Evolutionary conservation across 2,329 filamentous ascomycete genomes (phyloP).

Genomic region (Zymoseptoria pseudotritici): DNA sequence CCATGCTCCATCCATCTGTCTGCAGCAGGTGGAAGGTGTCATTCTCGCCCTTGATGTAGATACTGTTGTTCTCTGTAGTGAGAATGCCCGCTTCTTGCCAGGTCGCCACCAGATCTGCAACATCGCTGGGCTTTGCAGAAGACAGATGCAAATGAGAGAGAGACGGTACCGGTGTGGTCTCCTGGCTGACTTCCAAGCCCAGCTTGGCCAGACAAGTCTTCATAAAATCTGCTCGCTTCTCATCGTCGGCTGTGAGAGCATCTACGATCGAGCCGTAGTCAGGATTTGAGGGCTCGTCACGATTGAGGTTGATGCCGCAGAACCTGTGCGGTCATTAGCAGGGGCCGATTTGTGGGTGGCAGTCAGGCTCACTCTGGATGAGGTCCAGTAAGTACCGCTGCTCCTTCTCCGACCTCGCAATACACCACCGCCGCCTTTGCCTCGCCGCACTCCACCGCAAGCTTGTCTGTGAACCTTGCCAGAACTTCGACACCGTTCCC

Average conservation of each 20-base stretch:
- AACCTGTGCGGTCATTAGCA: slow-evolving; percentile 52
- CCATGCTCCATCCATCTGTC: slow-evolving; percentile 40
- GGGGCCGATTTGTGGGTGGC: neutral
- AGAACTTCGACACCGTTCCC: slow-evolving; percentile 68
- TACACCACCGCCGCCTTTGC: slow-evolving; percentile 74
- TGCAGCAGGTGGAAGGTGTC: slow-evolving; percentile 72
- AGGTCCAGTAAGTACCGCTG: slow-evolving; percentile 72
- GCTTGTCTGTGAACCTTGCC: slow-evolving; percentile 66
- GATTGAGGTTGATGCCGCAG: slow-evolving; percentile 67
- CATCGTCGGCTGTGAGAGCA: slow-evolving; percentile 60
- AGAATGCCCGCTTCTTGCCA: slow-evolving; percentile 60
- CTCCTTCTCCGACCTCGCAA: slow-evolving; percentile 73
- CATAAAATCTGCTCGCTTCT: slow-evolving; percentile 63
- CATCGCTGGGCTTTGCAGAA: slow-evolving; percentile 54
- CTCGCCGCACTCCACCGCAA: slow-evolving; percentile 69
- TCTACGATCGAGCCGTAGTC: slow-evolving; percentile 65
- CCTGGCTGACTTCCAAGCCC: slow-evolving; percentile 67
- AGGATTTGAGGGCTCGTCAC: slow-evolving; percentile 52
- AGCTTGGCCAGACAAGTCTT: slow-evolving; percentile 73
- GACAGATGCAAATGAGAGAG: slow-evolving; percentile 80
- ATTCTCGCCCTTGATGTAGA: slow-evolving; percentile 70
- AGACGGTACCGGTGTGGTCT: slow-evolving; percentile 63
- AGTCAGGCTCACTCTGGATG: slow-evolving; percentile 71
- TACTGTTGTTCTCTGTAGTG: slow-evolving; percentile 46
- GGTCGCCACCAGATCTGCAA: slow-evolving; percentile 59